Evolutionary conservation across 495 filamentous ascomycete genomes (phyloP).

Genomic region (Hypoxylon subgilvum): DNA sequence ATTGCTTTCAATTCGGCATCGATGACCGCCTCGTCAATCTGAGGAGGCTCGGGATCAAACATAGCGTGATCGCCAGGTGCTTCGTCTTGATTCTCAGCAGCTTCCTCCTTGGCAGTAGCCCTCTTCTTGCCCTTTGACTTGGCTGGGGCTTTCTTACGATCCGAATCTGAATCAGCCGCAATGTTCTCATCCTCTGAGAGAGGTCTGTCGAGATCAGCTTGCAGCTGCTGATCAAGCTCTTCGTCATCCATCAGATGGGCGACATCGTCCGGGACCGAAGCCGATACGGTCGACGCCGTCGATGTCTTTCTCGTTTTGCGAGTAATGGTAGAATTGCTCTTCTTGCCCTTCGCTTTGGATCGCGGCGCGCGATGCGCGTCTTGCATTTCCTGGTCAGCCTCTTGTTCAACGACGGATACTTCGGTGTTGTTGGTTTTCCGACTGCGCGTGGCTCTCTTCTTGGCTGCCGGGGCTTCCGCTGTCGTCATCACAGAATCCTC

Average conservation of each 20-base stretch:
- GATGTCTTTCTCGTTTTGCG: constrained; percentile 62
- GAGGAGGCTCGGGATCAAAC: constrained; percentile 49
- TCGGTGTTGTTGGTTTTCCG: constrained; percentile 44
- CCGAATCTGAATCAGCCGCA: constrained; percentile 45
- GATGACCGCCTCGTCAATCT: constrained; percentile 54
- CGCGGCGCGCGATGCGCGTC: constrained; percentile 39
- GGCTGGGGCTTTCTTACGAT: constrained; percentile 38
- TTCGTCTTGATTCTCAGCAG: constrained; percentile 14
- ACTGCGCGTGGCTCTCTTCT: constrained; percentile 68
- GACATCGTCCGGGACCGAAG: constrained; percentile 47
- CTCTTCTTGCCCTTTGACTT: constrained; percentile 47
- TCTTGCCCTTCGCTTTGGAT: constrained; percentile 40
- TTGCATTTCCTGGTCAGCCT: constrained; percentile 44
- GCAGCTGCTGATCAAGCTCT: constrained; percentile 71
- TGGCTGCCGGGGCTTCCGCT: constrained; percentile 63
- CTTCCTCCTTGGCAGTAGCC: constrained; percentile 24
- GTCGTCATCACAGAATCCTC: constrained; percentile 49
- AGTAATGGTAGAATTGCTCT: constrained; percentile 42
- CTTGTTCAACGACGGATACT: constrained; percentile 27
- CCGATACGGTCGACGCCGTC: constrained; percentile 45
- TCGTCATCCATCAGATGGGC: constrained; percentile 60
- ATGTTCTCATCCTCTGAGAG: constrained; percentile 62
- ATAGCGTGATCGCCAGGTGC: constrained; percentile 46
- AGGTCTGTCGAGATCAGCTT: constrained; percentile 68
- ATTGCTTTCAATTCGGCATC: constrained; percentile 53